These are phyloP conservation scores for Tricholoma bakamatsutake DNA, from an alignment of 768 basidiomycete genomes.

Conservation along the genomic window DNA sequence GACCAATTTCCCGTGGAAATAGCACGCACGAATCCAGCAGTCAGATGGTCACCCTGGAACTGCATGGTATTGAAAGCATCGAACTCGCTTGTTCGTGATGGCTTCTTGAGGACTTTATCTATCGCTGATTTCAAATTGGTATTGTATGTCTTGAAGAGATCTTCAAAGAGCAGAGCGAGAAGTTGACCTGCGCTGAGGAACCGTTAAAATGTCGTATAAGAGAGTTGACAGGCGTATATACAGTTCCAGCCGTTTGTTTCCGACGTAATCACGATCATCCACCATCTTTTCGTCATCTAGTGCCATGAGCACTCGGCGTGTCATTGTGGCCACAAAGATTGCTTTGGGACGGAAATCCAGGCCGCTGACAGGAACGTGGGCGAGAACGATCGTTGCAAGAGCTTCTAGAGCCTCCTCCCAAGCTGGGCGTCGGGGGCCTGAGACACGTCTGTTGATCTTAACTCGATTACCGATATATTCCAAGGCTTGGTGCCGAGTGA, in stretches of 20 bases:
- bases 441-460: slow-evolving; percentile 75
- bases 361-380: slow-evolving; percentile 88
- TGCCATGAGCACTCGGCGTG: slow-evolving; percentile 90
- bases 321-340: slow-evolving; percentile 97
- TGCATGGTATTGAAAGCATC: slow-evolving; percentile 94
- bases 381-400: slow-evolving; percentile 94
- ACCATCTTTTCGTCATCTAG: slow-evolving; percentile 97
- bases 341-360: slow-evolving; percentile 92
- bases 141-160: slow-evolving; percentile 98
- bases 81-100: slow-evolving; percentile 89
- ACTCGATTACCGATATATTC: slow-evolving; percentile 94
- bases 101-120: slow-evolving; percentile 96
- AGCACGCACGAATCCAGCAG: slow-evolving; percentile 91
- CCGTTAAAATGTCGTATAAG: slow-evolving; percentile 7
- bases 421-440: slow-evolving; percentile 77
- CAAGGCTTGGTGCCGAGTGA: slow-evolving; percentile 89
- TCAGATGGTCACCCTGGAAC: slow-evolving; percentile 95
- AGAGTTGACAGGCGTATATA: slow-evolving; percentile 34
- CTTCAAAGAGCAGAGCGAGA: slow-evolving; percentile 92
- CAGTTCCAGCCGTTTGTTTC: slow-evolving; percentile 98
- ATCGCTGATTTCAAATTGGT: slow-evolving; percentile 91
- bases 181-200: slow-evolving; percentile 83
- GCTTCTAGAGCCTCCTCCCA: slow-evolving; percentile 97
- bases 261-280: slow-evolving; percentile 98
- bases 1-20: slow-evolving; percentile 99